Percentiles rank a stretch among this genome's conserved stretches.
These are phyloP conservation scores for Leccinum broughii DNA, from an alignment of 768 basidiomycete species.

Conservation along the genomic window DNA sequence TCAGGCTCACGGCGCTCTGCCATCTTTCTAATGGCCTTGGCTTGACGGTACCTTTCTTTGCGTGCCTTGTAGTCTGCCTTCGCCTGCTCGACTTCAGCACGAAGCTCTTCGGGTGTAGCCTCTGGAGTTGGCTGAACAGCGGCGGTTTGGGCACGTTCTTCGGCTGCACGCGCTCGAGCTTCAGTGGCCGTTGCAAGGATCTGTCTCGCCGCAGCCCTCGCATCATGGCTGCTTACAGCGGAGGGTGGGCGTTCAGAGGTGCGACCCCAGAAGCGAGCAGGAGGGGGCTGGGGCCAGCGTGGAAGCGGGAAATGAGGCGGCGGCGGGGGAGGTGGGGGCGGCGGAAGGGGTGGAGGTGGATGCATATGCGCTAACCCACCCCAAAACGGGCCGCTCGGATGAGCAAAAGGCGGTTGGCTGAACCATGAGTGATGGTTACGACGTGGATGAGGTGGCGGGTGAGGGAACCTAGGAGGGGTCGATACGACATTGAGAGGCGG, in stretches of 20 bases:
- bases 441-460: constrained; percentile 18
- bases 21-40: constrained; percentile 50
- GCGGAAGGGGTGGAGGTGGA: constrained; percentile 16
- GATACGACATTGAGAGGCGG: constrained; percentile 10
- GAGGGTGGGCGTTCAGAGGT: not conserved
- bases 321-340: constrained; percentile 21
- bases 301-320: constrained; percentile 8
- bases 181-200: constrained; percentile 21
- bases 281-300: constrained; percentile 30
- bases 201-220: constrained; percentile 17
- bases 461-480: constrained; percentile 18
- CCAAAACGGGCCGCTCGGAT: constrained; percentile 16
- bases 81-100: constrained; percentile 57
- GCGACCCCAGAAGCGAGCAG: constrained; percentile 22
- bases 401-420: constrained; percentile 11
- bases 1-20: constrained; percentile 31
- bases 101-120: constrained; percentile 27
- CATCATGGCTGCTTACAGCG: constrained; percentile 2
- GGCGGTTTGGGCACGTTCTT: constrained; percentile 1
- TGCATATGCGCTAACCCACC: constrained; percentile 18
- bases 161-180: constrained; percentile 10
- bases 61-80: constrained; percentile 66
- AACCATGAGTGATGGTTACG: constrained; percentile 30
- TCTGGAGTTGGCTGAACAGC: constrained; percentile 1
- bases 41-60: constrained; percentile 68